A percentile compares a stretch with the other conserved stretches of the same genome.
Conservation (phyloP, 2,329 filamentous ascomycete genomes). For the Cladosporium halotolerans region DNA sequence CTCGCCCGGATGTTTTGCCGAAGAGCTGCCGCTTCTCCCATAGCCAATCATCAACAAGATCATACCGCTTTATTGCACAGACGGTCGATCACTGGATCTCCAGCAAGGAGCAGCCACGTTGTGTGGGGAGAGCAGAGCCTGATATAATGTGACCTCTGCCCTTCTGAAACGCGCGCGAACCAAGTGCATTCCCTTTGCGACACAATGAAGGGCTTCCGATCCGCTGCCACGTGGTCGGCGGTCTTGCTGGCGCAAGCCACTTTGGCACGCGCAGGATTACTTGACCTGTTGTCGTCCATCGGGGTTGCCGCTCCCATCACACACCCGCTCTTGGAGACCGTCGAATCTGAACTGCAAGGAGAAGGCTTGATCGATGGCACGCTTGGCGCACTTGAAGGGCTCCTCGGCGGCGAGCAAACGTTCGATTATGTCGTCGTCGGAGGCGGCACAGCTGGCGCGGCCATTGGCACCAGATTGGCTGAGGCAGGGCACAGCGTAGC, state of each 20-base stretch:
- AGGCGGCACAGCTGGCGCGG: slow-evolving; percentile 24
- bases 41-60: neutral
- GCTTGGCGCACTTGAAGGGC: neutral
- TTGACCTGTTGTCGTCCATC: neutral
- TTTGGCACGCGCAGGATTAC: neutral
- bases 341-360: slow-evolving; percentile 1
- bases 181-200: neutral
- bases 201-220: neutral
- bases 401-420: neutral
- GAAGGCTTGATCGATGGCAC: slow-evolving; percentile 2
- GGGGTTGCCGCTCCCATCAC: neutral
- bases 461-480: slow-evolving; percentile 22
- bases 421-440: slow-evolving; percentile 25
- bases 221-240: neutral
- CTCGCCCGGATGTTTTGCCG: neutral
- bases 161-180: neutral
- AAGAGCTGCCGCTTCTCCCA: neutral
- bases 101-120: neutral
- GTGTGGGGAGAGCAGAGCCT: neutral
- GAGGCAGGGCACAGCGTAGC: slow-evolving; percentile 21
- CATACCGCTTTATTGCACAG: neutral
- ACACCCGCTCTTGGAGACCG: slow-evolving; percentile 1
- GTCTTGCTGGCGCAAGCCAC: neutral
- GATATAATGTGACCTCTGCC: neutral
- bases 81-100: neutral